Evolutionary conservation across 2,329 filamentous ascomycete genomes (phyloP), one percentile per base, ranked within the genome.

Genomic region (Nigrospora osmanthi): DNA sequence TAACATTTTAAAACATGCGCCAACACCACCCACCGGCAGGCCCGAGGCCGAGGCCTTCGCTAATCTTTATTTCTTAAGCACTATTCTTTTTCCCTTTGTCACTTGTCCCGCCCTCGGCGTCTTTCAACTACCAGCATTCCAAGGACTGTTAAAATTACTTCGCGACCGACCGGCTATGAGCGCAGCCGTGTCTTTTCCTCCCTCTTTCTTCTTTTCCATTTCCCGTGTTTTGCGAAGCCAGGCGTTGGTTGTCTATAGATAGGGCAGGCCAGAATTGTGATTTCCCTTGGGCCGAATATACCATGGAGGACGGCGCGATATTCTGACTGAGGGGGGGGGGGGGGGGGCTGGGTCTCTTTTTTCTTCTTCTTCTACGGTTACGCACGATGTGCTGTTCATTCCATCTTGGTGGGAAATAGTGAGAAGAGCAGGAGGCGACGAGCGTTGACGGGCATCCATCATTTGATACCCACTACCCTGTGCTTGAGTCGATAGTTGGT

Each of bases 391-490:
- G 23, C 7, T 7, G 37, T 46, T 47, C 32, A 33, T 43, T 49
- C 47, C 37, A 37, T 40, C 40, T 47, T 43, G 35, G 43, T 15
- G 34, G 39, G 31, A 28, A 37, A 14, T 36, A 38, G 35, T 23
- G 23, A 19, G 19, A 23, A 23, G n/a, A 19, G 13, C 6, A 40
- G 38, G 35, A 43, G 31, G 41, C 48, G 44, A 49, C 45, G 19
- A 31, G 48, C 50, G 50, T 54, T 52, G 53, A 53, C 44, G 51
- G 49, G 44, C 40, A 36, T 48, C 38, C 40, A 36, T 48, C 38
- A 43, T 47, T 49, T 49, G 40, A 28, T 28, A 28, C 23, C 23
- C 23, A 4, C 23, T 7, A 7, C 9, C 9, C 9, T 28, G 23
- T 7, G 5, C 5, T 2, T 7, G 23, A 28, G 23, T 28, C 7